A percentile compares a stretch with the other conserved stretches of the same genome.
Conservation (phyloP, 2,329 filamentous ascomycete genomes). For the Balansia obtecta region DNA sequence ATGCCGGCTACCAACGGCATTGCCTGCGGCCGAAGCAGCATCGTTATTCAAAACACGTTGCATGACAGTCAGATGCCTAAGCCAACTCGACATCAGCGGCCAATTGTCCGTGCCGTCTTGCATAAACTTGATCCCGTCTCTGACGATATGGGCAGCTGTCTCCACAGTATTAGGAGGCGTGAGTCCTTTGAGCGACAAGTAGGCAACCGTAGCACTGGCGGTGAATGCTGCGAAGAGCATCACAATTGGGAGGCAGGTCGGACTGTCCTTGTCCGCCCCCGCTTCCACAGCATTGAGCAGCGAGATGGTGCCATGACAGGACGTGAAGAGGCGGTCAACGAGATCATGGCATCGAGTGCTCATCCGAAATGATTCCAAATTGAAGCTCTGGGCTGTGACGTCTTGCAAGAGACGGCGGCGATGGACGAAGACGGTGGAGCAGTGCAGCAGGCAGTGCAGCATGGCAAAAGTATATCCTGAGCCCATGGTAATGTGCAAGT, state of each 20-base stretch:
- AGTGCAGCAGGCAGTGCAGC: slow-evolving; percentile 49
- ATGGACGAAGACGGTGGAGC: slow-evolving; percentile 48
- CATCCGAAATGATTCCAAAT: slow-evolving; percentile 39
- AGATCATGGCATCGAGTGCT: slow-evolving; percentile 37
- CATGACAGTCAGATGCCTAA: slow-evolving; percentile 48
- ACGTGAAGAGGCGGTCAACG: slow-evolving; percentile 44
- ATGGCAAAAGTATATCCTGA: slow-evolving; percentile 51
- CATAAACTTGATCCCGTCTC: slow-evolving; percentile 46
- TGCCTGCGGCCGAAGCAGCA: slow-evolving; percentile 24
- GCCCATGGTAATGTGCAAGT: slow-evolving; percentile 51
- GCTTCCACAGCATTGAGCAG: slow-evolving; percentile 42
- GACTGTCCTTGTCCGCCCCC: slow-evolving; percentile 43
- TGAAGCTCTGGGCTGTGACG: slow-evolving; percentile 40
- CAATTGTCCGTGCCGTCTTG: slow-evolving; percentile 46
- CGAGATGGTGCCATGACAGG: slow-evolving; percentile 45
- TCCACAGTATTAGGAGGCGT: slow-evolving; percentile 44
- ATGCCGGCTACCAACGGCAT: slow-evolving; percentile 12
- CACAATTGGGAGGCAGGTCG: slow-evolving; percentile 50
- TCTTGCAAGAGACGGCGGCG: slow-evolving; percentile 46
- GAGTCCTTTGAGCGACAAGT: slow-evolving; percentile 48
- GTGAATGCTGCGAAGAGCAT: slow-evolving; percentile 53
- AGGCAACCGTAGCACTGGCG: slow-evolving; percentile 47
- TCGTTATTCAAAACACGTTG: slow-evolving; percentile 46
- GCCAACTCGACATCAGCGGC: slow-evolving; percentile 47
- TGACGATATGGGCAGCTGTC: slow-evolving; percentile 43